These are phyloP conservation scores for Trametes versicolor DNA, from an alignment of 1,284 basidiomycete species.

Conservation along the genomic window DNA sequence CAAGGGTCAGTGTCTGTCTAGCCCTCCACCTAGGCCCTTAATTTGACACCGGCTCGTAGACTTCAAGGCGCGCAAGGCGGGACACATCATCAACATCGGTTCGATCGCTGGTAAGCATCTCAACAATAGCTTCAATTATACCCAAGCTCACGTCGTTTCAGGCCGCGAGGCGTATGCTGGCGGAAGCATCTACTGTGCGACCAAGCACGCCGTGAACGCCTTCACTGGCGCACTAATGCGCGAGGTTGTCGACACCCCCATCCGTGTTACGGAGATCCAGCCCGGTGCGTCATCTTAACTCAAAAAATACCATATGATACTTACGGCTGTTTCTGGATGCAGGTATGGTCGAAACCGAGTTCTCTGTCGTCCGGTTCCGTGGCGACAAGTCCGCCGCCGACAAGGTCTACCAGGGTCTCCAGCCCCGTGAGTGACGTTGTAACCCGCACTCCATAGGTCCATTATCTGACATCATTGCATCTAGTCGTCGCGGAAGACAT, in stretches of 20 bases:
- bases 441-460: not conserved
- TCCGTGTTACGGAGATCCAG: slow-evolving; percentile 92
- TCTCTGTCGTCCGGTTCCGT: slow-evolving; percentile 88
- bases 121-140: not conserved
- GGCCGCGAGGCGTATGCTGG: slow-evolving; percentile 93
- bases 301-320: no score
- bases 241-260: slow-evolving; percentile 91
- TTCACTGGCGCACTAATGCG: slow-evolving; percentile 87
- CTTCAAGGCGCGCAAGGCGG: slow-evolving; percentile 89
- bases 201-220: slow-evolving; percentile 90
- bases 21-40: not conserved
- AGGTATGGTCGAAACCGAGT: slow-evolving; percentile 94
- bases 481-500: slow-evolving; percentile 85
- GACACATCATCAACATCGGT: slow-evolving; percentile 96
- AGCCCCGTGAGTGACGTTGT: slow-evolving; percentile 70
- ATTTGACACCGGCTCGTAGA: slow-evolving; percentile 53
- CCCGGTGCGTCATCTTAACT: slow-evolving; percentile 81
- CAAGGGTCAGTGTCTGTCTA: slow-evolving; percentile 58
- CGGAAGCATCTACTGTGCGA: slow-evolving; percentile 84
- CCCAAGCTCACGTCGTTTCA: slow-evolving; percentile 41
- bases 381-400: slow-evolving; percentile 85
- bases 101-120: slow-evolving; percentile 81
- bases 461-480: not conserved
- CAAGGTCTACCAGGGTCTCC: slow-evolving; percentile 89
- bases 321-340: not conserved